Evolutionary conservation across 2,329 filamentous ascomycete genomes (phyloP).

Genomic region (Claviceps capensis): DNA sequence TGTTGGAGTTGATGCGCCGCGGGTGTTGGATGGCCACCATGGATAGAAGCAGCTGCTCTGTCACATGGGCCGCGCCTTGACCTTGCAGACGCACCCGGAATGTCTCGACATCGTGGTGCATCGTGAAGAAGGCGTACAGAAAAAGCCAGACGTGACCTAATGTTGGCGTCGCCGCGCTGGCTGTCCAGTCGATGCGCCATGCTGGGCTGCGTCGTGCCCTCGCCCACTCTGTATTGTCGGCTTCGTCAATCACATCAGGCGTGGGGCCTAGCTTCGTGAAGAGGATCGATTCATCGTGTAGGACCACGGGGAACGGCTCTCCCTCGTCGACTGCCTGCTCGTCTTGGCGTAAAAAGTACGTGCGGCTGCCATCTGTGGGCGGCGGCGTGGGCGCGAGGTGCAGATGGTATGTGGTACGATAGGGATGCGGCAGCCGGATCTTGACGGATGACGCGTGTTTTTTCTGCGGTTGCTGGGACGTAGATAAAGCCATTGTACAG

Average conservation of each 20-base stretch:
- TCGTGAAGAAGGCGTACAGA: slow-evolving; percentile 1
- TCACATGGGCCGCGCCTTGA: background rate
- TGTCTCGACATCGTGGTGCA: background rate
- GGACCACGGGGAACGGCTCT: slow-evolving; percentile 8
- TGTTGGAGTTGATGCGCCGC: slow-evolving; percentile 10
- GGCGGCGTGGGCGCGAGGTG: slow-evolving; percentile 6
- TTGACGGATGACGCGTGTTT: background rate
- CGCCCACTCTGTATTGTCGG: slow-evolving; percentile 1
- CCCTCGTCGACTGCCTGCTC: slow-evolving; percentile 7
- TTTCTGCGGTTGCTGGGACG: background rate
- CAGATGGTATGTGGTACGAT: slow-evolving; percentile 14
- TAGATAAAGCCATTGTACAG: background rate
- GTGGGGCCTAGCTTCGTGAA: background rate
- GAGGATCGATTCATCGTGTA: background rate
- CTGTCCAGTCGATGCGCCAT: background rate
- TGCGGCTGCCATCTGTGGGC: background rate
- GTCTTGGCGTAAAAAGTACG: slow-evolving; percentile 12
- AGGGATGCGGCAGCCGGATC: slow-evolving; percentile 9
- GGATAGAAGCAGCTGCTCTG: slow-evolving; percentile 13
- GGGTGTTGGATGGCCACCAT: slow-evolving; percentile 29
- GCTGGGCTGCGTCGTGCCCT: slow-evolving; percentile 2
- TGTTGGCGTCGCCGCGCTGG: background rate
- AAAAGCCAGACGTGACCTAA: slow-evolving; percentile 2
- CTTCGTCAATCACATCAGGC: background rate
- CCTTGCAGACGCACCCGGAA: background rate